These are phyloP conservation scores for Cucumis cinereus DNA, from an alignment of 306 rosid species.

Conservation along the genomic window DNA sequence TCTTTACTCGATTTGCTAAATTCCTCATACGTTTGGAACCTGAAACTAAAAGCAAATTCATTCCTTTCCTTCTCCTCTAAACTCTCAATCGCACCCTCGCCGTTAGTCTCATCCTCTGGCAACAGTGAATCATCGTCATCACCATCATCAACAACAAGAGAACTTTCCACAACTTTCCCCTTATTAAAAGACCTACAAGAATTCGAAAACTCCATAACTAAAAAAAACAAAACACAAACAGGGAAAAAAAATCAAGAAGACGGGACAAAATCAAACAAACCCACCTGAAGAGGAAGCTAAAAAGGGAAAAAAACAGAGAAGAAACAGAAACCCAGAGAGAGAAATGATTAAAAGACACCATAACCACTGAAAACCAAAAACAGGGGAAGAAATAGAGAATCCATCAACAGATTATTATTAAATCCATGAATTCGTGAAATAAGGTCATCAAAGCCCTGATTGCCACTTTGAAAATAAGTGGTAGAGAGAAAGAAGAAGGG, in stretches of 20 bases:
- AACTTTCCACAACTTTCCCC: not conserved
- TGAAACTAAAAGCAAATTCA: constrained; percentile 49
- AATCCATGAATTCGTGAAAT: constrained; percentile 20
- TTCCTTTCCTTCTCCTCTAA: constrained; percentile 22
- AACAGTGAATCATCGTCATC: not conserved
- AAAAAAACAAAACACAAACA: too few relatives aligned
- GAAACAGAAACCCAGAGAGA: constrained; percentile 33
- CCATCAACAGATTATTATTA: not conserved
- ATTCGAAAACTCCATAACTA: not conserved
- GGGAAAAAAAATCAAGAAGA: not conserved
- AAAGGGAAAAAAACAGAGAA: constrained; percentile 31
- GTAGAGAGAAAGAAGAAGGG: constrained; percentile 18
- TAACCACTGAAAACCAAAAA: constrained; percentile 21
- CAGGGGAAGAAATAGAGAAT: constrained; percentile 13
- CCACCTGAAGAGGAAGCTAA: constrained; percentile 39
- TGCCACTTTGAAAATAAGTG: constrained; percentile 26
- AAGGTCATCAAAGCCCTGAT: constrained; percentile 40
- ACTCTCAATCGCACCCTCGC: not conserved
- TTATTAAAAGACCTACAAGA: constrained; percentile 24
- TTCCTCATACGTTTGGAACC: constrained; percentile 55
- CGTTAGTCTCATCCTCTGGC: constrained; percentile 5
- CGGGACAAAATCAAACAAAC: not conserved
- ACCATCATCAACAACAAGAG: constrained; percentile 12
- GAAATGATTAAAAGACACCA: constrained; percentile 22
- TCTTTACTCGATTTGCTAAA: constrained; percentile 11